phyloP scores from a whole-genome alignment of 2,329 filamentous ascomycete species.

The Curvularia spicifera region DNA sequence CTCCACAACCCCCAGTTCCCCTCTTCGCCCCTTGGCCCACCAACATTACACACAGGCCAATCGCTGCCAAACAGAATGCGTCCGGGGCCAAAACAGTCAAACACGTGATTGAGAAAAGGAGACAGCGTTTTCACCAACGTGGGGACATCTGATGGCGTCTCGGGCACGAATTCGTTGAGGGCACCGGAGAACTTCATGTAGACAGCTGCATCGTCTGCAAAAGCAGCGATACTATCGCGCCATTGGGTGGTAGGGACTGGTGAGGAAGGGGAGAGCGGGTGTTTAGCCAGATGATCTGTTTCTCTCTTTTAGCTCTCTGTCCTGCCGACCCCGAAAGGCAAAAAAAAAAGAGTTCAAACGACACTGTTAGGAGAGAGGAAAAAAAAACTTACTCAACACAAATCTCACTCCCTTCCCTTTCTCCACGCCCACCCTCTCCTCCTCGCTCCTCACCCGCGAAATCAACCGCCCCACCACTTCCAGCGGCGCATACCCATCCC shows the following conservation, averaged over 20 bases:
- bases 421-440: slow-evolving; percentile 59
- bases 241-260: slow-evolving; percentile 64
- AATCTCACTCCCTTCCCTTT: slow-evolving; percentile 64
- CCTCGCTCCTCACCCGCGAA: slow-evolving; percentile 51
- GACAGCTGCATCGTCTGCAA: slow-evolving; percentile 69
- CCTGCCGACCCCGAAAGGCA: too few relatives aligned
- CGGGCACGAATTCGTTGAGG: slow-evolving; percentile 73
- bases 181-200: slow-evolving; percentile 92
- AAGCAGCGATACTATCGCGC: slow-evolving; percentile 70
- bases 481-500: slow-evolving; percentile 70
- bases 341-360: too few relatives aligned
- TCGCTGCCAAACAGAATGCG: slow-evolving; percentile 91
- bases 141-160: slow-evolving; percentile 35
- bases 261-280: slow-evolving; percentile 67
- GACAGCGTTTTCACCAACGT: slow-evolving; percentile 30
- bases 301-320: too few relatives aligned
- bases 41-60: slow-evolving; percentile 88
- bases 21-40: slow-evolving; percentile 60
- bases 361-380: background rate
- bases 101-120: slow-evolving; percentile 51
- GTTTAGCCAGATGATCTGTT: slow-evolving; percentile 88
- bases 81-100: slow-evolving; percentile 69
- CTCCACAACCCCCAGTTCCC: slow-evolving; percentile 78
- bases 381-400: slow-evolving; percentile 68
- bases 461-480: slow-evolving; percentile 48